phyloP scores from a whole-genome alignment of 345 rosid species.

The Kandelia obovata region DNA sequence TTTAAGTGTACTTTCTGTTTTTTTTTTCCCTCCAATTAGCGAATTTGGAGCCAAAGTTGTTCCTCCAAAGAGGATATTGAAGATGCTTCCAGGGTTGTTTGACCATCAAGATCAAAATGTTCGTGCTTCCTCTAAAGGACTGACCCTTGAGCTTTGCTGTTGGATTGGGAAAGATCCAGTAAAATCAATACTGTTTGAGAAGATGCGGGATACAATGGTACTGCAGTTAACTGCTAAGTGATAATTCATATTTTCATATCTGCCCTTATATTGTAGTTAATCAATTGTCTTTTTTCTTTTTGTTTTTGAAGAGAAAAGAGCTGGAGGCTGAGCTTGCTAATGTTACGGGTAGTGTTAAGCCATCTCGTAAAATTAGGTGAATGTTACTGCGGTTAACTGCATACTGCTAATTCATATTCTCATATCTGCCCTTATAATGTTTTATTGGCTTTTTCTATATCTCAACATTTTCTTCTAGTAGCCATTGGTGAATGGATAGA shows the following conservation, averaged over 20 bases:
- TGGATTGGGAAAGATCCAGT: conserved; percentile 99
- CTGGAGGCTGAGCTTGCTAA: conserved; percentile 98
- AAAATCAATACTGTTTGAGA: conserved; percentile 92
- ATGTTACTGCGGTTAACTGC: conserved; percentile 4
- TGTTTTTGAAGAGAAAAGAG: conserved; percentile 80
- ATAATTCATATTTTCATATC: background rate
- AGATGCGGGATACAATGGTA: conserved; percentile 99
- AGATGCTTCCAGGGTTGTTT: conserved; percentile 98
- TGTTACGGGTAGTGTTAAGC: conserved; percentile 73
- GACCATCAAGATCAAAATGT: conserved; percentile 99
- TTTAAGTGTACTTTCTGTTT: conserved; percentile 12
- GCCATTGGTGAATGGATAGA: background rate
- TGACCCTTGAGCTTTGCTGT: conserved; percentile 96
- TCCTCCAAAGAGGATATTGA: conserved; percentile 86
- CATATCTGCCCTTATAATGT: too few relatives aligned
- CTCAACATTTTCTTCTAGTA: background rate
- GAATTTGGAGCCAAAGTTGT: conserved; percentile 92
- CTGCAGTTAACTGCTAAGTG: conserved; percentile 3
- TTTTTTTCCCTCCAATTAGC: conserved; percentile 34
- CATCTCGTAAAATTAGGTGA: conserved; percentile 87
- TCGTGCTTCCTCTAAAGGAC: conserved; percentile 92
- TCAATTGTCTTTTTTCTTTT: conserved; percentile 6
- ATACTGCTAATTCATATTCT: too few relatives aligned
- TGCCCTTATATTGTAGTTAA: conserved; percentile 10
- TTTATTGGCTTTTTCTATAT: background rate